Conservation (phyloP, 176 grass and related monocot genomes). For the Luzula sylvatica region DNA sequence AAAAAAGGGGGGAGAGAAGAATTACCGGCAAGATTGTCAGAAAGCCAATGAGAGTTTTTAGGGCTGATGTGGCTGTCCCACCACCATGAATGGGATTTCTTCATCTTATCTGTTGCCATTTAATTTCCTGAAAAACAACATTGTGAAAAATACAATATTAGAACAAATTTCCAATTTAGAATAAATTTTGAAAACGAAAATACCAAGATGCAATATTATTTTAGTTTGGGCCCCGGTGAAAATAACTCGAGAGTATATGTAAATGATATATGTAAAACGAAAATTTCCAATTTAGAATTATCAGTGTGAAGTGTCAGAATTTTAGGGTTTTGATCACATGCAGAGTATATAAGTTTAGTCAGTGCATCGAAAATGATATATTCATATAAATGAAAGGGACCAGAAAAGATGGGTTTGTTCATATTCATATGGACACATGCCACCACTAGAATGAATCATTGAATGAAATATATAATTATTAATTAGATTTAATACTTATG, state of each 20-base stretch:
- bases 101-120: constrained; percentile 55
- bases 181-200: background rate
- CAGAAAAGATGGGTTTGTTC: constrained; percentile 10
- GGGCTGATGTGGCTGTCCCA: constrained; percentile 91
- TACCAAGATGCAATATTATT: no score
- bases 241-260: no score
- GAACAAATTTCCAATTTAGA: no score
- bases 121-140: background rate
- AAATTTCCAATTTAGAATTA: no score
- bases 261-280: no score
- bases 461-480: background rate
- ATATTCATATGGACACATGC: constrained; percentile 10
- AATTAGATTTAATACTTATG: background rate
- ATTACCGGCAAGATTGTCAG: constrained; percentile 79
- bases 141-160: background rate
- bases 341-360: no score
- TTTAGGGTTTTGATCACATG: background rate
- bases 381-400: constrained; percentile 6
- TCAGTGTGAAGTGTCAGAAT: background rate
- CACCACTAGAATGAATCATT: background rate
- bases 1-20: no score
- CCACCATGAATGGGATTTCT: constrained; percentile 91
- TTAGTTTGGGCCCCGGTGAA: no score
- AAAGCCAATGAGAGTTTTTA: constrained; percentile 85
- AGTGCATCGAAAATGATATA: background rate